Evolutionary conservation across 495 filamentous ascomycete species (phyloP).

Genomic region (Hamigera avellanea): DNA sequence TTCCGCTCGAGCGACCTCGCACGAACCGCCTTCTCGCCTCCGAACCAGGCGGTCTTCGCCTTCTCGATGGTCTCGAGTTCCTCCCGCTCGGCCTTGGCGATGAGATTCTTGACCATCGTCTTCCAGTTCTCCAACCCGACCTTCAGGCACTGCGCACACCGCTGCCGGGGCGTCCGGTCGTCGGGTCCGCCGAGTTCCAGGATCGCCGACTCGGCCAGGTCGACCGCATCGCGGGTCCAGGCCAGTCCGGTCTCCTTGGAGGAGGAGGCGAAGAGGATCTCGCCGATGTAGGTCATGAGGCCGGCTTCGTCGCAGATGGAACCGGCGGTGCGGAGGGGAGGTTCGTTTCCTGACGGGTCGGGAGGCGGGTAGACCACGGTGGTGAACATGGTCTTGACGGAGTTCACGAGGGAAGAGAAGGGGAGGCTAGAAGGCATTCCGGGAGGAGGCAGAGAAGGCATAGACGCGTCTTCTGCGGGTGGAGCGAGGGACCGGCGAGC

Average conservation of each 20-base stretch:
- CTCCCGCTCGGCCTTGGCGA: conserved; percentile 36
- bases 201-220: conserved; percentile 45
- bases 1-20: conserved; percentile 19
- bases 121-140: conserved; percentile 66
- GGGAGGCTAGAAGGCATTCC: conserved; percentile 45
- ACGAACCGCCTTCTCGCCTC: conserved; percentile 23
- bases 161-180: conserved; percentile 26
- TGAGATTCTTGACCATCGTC: conserved; percentile 52
- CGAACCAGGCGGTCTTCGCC: conserved; percentile 35
- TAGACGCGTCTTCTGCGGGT: conserved; percentile 12
- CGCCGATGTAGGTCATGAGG: conserved; percentile 82
- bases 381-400: conserved; percentile 28
- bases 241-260: conserved; percentile 55
- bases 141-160: conserved; percentile 60
- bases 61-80: conserved; percentile 23
- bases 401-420: conserved; percentile 21
- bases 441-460: conserved; percentile 41
- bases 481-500: conserved; percentile 43
- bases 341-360: conserved; percentile 50
- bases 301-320: conserved; percentile 74
- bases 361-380: conserved; percentile 52
- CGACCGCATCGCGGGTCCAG: conserved; percentile 79
- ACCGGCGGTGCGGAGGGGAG: conserved; percentile 44
- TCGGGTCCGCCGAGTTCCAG: conserved; percentile 24
- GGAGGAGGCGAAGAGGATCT: conserved; percentile 70